Evolutionary conservation across 352 stramenopile genomes (phyloP), one percentile per base, ranked within the genome.

Genomic region (Hyaloperonospora brassicae): DNA sequence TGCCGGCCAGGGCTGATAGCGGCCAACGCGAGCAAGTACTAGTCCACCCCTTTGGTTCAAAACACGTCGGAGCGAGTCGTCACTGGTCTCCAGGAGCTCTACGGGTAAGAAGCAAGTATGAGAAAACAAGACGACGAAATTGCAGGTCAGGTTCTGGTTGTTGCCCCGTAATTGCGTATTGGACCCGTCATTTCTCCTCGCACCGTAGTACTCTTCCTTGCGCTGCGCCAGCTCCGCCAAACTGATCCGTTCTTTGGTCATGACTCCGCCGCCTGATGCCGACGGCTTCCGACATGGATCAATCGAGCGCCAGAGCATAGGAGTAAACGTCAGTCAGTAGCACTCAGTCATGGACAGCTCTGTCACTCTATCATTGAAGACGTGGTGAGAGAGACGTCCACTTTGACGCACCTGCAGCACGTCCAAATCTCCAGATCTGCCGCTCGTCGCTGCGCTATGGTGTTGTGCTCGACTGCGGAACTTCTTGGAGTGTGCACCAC

Each of bases 1-100:
- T 17, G 84, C 81, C 30, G 84, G 84, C 84, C 84, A 94, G 17
- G 80, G 80, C 49, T 86, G 81, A 61, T 94, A 85, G 50, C 79
- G 84, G 46, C 81, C 81, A 14, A 88, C 76, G 10, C 81, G 76
- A 17, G 84, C 84, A 27, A 92, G 73, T 46, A 94, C 54, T n/a
- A 94, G 55, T 10, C 84, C 84, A 14, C 73, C 81, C 21, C 82
- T 76, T 57, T 88, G 64, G 59, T 93, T 89, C 25, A 93, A 71
- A 22, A 90, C 61, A 35, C 76, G 65, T 48, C 72, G 74, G 11
- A 93, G 73, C 22, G 79, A 61, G 9, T 23, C 58, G 36, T 84
- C 68, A 46, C 80, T 79, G 34, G 70, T 71, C 39, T 64, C 66
- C 34, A 93, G 65, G 45, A 81, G 61, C 44, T 87, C 82, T 93